These are phyloP conservation scores for Ophiostoma montium DNA, from an alignment of 2,329 filamentous ascomycete species.

Conservation along the genomic window DNA sequence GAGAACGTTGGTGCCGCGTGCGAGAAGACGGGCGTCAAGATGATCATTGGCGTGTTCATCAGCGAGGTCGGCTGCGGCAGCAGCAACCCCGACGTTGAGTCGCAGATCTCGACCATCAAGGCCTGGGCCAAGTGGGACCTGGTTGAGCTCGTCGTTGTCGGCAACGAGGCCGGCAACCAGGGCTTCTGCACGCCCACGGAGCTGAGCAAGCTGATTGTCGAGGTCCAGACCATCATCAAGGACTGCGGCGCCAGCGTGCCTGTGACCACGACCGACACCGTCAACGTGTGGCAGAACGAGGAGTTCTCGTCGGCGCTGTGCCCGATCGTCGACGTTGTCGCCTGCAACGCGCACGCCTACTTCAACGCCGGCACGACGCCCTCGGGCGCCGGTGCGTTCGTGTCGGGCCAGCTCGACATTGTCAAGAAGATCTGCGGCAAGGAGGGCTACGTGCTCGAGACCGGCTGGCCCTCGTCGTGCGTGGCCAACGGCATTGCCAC, in stretches of 20 bases:
- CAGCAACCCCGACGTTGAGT: conserved; percentile 43
- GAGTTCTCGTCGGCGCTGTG: conserved; percentile 50
- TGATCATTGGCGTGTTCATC: conserved; percentile 85
- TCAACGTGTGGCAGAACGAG: conserved; percentile 58
- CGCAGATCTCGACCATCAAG: conserved; percentile 62
- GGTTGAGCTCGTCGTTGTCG: conserved; percentile 69
- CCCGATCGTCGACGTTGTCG: conserved; percentile 59
- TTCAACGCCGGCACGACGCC: conserved; percentile 64
- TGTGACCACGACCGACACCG: conserved; percentile 75
- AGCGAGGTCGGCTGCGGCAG: conserved; percentile 47
- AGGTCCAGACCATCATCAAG: conserved; percentile 49
- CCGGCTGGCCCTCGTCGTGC: conserved; percentile 71
- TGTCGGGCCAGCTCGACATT: conserved; percentile 56
- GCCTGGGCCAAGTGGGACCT: conserved; percentile 60
- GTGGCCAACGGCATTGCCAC: conserved; percentile 57
- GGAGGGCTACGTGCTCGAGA: conserved; percentile 71
- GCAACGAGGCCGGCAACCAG: conserved; percentile 83
- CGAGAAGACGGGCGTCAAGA: conserved; percentile 50
- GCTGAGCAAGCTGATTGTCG: conserved; percentile 56
- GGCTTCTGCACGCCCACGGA: conserved; percentile 47
- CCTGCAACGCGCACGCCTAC: conserved; percentile 85
- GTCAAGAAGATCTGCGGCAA: conserved; percentile 60
- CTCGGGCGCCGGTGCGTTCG: conserved; percentile 59
- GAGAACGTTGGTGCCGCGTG: conserved; percentile 59
- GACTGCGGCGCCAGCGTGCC: conserved; percentile 55